These are phyloP conservation scores for Solanum hybrid DNA, from an alignment of 305 asterid genomes.

Conservation along the genomic window DNA sequence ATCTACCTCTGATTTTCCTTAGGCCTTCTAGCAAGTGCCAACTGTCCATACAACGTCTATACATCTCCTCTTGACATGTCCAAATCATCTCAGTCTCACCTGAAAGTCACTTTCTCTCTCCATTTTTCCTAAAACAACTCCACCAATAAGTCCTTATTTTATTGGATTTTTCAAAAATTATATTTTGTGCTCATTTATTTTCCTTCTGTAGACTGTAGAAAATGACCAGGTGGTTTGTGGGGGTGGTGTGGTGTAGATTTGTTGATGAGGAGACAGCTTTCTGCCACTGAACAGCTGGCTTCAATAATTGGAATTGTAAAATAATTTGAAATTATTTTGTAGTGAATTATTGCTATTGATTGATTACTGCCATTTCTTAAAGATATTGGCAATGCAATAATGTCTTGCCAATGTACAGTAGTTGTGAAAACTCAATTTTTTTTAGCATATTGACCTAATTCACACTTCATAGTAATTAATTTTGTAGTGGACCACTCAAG, in stretches of 20 bases:
- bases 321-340: background rate
- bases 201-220: background rate
- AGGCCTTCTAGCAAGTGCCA: background rate
- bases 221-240: background rate
- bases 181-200: background rate
- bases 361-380: background rate
- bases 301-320: background rate
- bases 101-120: background rate
- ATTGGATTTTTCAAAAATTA: background rate
- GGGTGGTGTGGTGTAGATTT: background rate
- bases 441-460: background rate
- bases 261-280: background rate
- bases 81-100: background rate
- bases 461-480: background rate
- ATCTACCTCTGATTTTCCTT: background rate
- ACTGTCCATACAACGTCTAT: background rate
- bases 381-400: background rate
- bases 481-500: background rate
- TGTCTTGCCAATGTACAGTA: background rate
- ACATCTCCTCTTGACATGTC: background rate
- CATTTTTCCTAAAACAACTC: background rate
- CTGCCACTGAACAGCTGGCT: background rate
- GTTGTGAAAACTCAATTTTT: background rate
- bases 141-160: background rate
- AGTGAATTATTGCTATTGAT: constrained; percentile 4